Base-by-base conservation (phyloP, 495 filamentous ascomycete species). In the Penicillium simplicissimum region DNA sequence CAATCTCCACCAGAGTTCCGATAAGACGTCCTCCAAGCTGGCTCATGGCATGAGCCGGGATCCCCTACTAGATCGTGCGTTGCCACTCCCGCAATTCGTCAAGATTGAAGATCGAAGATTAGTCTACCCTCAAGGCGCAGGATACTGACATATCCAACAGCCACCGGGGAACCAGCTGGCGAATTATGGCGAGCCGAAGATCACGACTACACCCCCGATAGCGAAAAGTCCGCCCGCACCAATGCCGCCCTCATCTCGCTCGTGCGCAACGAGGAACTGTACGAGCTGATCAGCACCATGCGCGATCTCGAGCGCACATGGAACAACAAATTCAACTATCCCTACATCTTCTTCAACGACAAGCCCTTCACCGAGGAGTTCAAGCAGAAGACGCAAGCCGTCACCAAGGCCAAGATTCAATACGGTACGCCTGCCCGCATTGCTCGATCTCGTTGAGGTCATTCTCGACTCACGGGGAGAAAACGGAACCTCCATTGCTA, bases 281-380 rank as follows among this genome's bases (percentile, higher is more conserved):
- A 86, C 25, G 90, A 88, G 14, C 88, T 98, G 82, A 74, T 99
- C 28, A 84, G 87, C 66, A 87, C 90, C 7, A 99, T 99, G 89
- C 76, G 76, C 43, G 94, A 98, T 71, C 81, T 98, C 54, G 96
- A 99, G 76, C 77, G 91, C 61, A 97, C 93, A 8, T 99, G 92
- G 91, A 99, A 99, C 72, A 82, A 85, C 79, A 99, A 98, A 71
- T 99, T 98, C 83, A 98, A 99, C 77, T 99, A 98, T 74, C 96
- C 96, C 15, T 99, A 95, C 89, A 97, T 92, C 49, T 98, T 99
- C 76, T 93, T 99, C 81, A 99, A 99, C 77, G 95, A 98, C 70
- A 88, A 88, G 33, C 90, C 88, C 14, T 98, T 98, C 72, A 85
- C 89, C 14, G 88, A 91, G 37, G 93, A 98, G 69, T 99, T 99